Base-by-base conservation (phyloP, 768 basidiomycete genomes). In the Scleroderma citrinum region DNA sequence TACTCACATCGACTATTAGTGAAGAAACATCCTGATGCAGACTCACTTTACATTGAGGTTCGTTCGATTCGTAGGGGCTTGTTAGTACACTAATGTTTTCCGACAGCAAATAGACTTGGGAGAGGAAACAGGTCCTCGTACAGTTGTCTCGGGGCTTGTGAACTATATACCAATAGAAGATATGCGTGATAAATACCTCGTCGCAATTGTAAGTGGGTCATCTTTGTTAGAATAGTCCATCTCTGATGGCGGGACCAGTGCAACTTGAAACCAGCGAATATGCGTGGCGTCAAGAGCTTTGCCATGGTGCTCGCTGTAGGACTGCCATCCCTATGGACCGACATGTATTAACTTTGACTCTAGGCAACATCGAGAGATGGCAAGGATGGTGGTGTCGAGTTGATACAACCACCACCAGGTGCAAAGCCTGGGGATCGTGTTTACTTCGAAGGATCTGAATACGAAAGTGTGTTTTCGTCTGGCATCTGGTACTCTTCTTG, bases 201-300 rank as follows among this genome's bases (percentile, higher is more conserved):
- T 94, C 47, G 87, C 85, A 35, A 86, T 96, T 40, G 92, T 92
- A 66, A 29, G 82, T 66, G 43, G 2, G 20, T 2, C 42, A 2
- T 29, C 14, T 44, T 13, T 11, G 21, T 30, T 26, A 6, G 24
- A 31, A 13, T 13, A 40, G 31, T n/a, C 38, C 21, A 39, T 40
- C 44, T 41, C 44, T 42, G 19, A 42, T 24, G 21, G 51, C 23
- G 12, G 16, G 11, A 30, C 2, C 47, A 89, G 87, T 92, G 88
- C 66, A 94, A 98, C 66, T 70, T 99, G 52, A 98, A 99, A 69
- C 95, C 95, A 5, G 95, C 88, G 7, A 84, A 76, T 56, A 98
- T 99, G 95, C 84, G 95, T 50, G 96, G 96, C 2, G 84, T 99
- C 58, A 98, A 97, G 73, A 95, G 92, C 51, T 95, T 87, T 61